These are phyloP conservation scores for Monilinia vaccinii-corymbosi DNA, from an alignment of 2,329 filamentous ascomycete species.

Conservation along the genomic window DNA sequence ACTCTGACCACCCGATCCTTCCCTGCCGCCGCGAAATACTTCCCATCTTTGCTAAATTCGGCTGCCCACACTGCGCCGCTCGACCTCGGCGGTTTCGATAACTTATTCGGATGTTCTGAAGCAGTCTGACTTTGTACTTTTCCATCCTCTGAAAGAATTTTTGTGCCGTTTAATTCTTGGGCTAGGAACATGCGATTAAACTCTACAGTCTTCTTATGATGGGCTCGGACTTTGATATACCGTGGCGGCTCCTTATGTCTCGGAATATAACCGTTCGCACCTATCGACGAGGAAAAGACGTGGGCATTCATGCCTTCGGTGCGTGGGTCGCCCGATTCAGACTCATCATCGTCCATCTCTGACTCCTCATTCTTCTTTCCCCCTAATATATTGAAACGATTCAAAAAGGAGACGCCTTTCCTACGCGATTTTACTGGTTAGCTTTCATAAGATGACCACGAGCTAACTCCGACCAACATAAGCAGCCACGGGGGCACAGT, in stretches of 20 bases:
- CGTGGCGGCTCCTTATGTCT: slow-evolving; percentile 80
- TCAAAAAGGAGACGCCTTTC: slow-evolving; percentile 85
- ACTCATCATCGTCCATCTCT: slow-evolving; percentile 52
- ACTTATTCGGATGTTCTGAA: slow-evolving; percentile 18
- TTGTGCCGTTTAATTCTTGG: slow-evolving; percentile 69
- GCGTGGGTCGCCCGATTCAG: slow-evolving; percentile 58
- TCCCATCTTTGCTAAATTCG: slow-evolving; percentile 88
- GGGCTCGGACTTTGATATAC: slow-evolving; percentile 77
- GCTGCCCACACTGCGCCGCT: slow-evolving; percentile 78
- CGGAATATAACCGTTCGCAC: slow-evolving; percentile 65
- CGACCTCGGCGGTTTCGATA: slow-evolving; percentile 20
- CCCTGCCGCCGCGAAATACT: slow-evolving; percentile 83
- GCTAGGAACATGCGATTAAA: slow-evolving; percentile 87
- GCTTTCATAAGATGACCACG: background rate
- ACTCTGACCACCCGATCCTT: slow-evolving; percentile 79
- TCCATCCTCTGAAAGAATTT: slow-evolving; percentile 27
- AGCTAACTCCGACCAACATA: background rate
- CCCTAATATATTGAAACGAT: slow-evolving; percentile 65
- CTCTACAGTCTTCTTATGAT: slow-evolving; percentile 71
- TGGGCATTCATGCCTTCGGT: slow-evolving; percentile 75
- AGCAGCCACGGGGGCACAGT: slow-evolving; percentile 7
- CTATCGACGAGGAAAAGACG: slow-evolving; percentile 70
- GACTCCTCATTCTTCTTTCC: slow-evolving; percentile 60
- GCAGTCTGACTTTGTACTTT: slow-evolving; percentile 24
- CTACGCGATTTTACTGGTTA: slow-evolving; percentile 35